These are phyloP conservation scores for Sphagnum tenellum DNA, from an alignment of 225 moss, liverwort and hornwort genomes.

Conservation along the genomic window DNA sequence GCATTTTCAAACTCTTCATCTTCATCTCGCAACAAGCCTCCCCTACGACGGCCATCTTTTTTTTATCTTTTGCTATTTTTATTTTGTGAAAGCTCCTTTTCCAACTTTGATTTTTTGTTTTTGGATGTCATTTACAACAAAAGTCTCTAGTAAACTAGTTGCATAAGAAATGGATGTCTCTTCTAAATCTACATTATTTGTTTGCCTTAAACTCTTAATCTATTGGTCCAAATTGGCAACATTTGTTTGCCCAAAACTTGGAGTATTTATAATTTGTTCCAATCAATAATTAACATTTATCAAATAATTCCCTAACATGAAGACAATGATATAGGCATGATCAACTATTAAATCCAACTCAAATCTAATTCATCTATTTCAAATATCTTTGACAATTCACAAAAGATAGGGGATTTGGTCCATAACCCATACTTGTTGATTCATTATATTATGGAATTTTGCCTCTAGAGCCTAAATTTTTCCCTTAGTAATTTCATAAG, in stretches of 20 bases:
- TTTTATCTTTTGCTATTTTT: background rate
- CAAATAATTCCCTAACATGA: no score
- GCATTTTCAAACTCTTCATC: background rate
- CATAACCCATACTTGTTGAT: no score
- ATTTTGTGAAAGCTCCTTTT: background rate
- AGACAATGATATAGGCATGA: no score
- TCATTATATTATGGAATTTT: no score
- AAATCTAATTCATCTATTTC: background rate
- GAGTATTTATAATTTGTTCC: no score
- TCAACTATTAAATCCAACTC: no score
- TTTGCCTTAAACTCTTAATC: background rate
- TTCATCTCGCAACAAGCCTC: background rate
- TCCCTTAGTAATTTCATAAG: no score
- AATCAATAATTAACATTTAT: background rate
- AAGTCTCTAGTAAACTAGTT: background rate
- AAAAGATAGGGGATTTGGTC: no score
- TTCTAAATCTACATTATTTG: background rate
- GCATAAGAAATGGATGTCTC: no score
- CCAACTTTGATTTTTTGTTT: background rate
- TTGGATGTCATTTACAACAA: background rate
- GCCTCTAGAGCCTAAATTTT: no score
- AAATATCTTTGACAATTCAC: background rate
- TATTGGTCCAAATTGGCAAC: no score
- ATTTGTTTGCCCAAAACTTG: background rate
- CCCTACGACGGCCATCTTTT: background rate